phyloP scores from a whole-genome alignment of 352 stramenopile genomes.

The Globisporangium perplexum region DNA sequence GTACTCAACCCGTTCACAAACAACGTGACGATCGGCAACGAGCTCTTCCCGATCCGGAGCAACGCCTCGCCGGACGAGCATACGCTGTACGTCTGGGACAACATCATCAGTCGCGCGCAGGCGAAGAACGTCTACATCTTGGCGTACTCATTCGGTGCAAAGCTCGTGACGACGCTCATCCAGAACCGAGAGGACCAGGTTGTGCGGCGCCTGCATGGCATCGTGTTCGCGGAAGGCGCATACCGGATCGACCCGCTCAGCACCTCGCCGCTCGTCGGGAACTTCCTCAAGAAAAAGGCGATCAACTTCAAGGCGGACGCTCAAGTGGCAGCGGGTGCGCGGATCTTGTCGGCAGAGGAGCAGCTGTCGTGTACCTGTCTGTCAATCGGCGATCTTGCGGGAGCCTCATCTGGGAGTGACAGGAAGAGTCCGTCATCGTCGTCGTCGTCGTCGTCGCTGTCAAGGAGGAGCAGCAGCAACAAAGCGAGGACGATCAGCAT shows the following conservation, averaged over 20 bases:
- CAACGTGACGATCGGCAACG: slow-evolving; percentile 54
- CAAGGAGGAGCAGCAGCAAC: slow-evolving; percentile 57
- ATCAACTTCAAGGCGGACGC: slow-evolving; percentile 76
- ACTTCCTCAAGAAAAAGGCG: slow-evolving; percentile 53
- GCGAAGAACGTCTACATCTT: slow-evolving; percentile 61
- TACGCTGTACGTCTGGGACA: slow-evolving; percentile 69
- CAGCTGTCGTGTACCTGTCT: slow-evolving; percentile 62
- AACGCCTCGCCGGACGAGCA: slow-evolving; percentile 64
- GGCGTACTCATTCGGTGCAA: slow-evolving; percentile 66
- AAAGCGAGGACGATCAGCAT: slow-evolving; percentile 73
- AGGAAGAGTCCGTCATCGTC: slow-evolving; percentile 5
- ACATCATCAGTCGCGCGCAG: slow-evolving; percentile 54
- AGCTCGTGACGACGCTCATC: slow-evolving; percentile 60
- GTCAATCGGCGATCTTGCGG: slow-evolving; percentile 50
- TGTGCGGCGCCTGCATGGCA: slow-evolving; percentile 41
- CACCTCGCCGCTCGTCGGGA: slow-evolving; percentile 42
- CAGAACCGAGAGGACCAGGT: slow-evolving; percentile 55
- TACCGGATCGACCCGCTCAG: slow-evolving; percentile 50
- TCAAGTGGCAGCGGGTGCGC: slow-evolving; percentile 31
- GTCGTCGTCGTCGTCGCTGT: slow-evolving; percentile 20
- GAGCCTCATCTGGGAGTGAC: slow-evolving; percentile 2
- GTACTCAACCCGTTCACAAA: slow-evolving; percentile 76
- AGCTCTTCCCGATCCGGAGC: slow-evolving; percentile 48
- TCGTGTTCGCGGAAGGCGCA: slow-evolving; percentile 67
- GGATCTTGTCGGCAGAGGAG: slow-evolving; percentile 46